Evolutionary conservation across 2,329 filamentous ascomycete species (phyloP).

Genomic region (Rhexocercosporidium sp.): DNA sequence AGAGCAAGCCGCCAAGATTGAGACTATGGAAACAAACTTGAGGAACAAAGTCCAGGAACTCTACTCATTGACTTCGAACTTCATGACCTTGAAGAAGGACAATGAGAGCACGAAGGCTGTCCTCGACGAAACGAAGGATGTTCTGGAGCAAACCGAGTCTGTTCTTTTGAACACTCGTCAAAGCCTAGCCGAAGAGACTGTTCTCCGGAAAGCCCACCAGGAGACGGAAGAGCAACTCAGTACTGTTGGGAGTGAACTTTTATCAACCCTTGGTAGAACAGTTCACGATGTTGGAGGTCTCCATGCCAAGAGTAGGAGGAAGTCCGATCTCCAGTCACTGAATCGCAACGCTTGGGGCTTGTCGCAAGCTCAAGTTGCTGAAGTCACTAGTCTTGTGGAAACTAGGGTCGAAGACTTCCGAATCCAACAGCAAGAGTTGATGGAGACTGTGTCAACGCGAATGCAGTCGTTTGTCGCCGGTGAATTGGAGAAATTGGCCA

Average conservation of each 20-base stretch:
- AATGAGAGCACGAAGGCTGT: slow-evolving; percentile 76
- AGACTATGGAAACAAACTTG: slow-evolving; percentile 88
- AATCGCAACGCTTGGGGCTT: slow-evolving; percentile 82
- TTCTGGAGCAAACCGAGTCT: slow-evolving; percentile 87
- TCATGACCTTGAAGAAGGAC: slow-evolving; percentile 88
- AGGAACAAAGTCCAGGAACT: slow-evolving; percentile 94
- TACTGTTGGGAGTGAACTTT: slow-evolving; percentile 73
- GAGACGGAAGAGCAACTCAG: slow-evolving; percentile 80
- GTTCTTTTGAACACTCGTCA: slow-evolving; percentile 79
- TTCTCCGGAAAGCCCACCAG: slow-evolving; percentile 82
- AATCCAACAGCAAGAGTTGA: slow-evolving; percentile 71
- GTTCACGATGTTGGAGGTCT: slow-evolving; percentile 81
- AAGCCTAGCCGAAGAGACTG: slow-evolving; percentile 78
- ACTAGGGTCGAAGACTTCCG: slow-evolving; percentile 75
- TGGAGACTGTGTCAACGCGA: slow-evolving; percentile 68
- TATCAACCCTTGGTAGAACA: slow-evolving; percentile 78
- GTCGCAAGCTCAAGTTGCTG: slow-evolving; percentile 75
- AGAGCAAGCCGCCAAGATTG: slow-evolving; percentile 90
- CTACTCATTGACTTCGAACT: slow-evolving; percentile 82
- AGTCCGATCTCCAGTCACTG: slow-evolving; percentile 79
- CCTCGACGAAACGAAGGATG: slow-evolving; percentile 78
- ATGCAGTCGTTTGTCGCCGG: slow-evolving; percentile 79
- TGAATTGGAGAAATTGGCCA: slow-evolving; percentile 73
- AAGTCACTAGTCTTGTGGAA: slow-evolving; percentile 80
- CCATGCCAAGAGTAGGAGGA: slow-evolving; percentile 84